Evolutionary conservation across 2,329 filamentous ascomycete species (phyloP), one percentile per base, ranked within the genome.

Genomic region (Fusarium agapanthi): DNA sequence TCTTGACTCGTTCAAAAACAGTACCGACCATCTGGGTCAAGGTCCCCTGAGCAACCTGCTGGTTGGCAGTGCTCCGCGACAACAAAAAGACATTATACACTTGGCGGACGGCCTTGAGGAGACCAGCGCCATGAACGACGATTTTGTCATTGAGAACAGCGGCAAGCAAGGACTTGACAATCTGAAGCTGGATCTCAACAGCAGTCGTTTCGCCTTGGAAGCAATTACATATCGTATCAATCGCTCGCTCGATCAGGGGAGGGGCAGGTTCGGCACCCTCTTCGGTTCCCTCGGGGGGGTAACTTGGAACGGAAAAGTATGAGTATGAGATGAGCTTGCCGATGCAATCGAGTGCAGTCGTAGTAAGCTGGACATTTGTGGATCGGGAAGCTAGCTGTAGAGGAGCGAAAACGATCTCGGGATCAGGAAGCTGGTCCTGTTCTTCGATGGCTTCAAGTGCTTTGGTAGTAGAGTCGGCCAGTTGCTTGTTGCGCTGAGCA

Each of bases 51-150:
- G 97, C 97, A 55, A 98, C 94, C 81, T 97, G 95, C 85, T 99
- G 96, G 80, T 98, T 99, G 63, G 94, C 90, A 72, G 92, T 97
- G 72, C 92, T 97, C 80, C 96, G 95, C 74, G 95, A 98, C 56
- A 98, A 90, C 67, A 99, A 87, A 82, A 99, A 99, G 76, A 99
- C 97, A 85, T 99, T 99, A 87, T 99, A 99, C 65, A 98, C 97
- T 82, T 98, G 94, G 76, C 96, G 93, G 73, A 99, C 95, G 61
- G 96, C 95, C 85, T 99, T 99, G 73, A 99, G 87, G 70, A 99
- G 88, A 72, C 96, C 97, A 41, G 96, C 95, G 66, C 96, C 96
- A 81, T 99, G 96, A 5, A 99, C 97, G 47, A 99, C 95, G 73
- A 98, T 97, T 85, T 98, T 99, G 85, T 99, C 96, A 80, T 98